Base-by-base conservation (phyloP, 306 rosid genomes). In the Cicer chorassanicum region DNA sequence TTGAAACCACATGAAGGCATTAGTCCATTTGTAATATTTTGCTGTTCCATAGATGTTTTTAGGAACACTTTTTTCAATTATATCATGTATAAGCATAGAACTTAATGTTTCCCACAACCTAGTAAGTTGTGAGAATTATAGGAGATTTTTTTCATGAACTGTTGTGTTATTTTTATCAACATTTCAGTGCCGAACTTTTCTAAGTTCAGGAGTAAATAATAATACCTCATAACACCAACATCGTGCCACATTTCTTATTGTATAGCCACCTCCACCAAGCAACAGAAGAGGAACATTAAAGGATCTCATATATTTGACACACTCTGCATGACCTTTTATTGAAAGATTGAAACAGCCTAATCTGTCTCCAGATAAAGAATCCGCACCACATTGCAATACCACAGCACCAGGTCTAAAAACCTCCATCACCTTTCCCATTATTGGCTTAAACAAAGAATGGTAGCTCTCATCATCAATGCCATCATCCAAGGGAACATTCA, bases 161-260 rank as follows among this genome's bases (percentile, higher is more conserved):
- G 11, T 29, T 24, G 40, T 56, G 63, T 56, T 57, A 57, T 57
- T 6, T 21, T 24, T 39, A 57, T 57, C 15, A 19, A 54, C 11
- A 54, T 54, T 54, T 59, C 16, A 59, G 42, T 2, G 16, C 8
- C 10, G 1, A 29, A 29, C 36, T 29, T 29, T 29, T 29, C 36
- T 29, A 29, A 62, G 39, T 29, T 68, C 34, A 60, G 44, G 50
- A 56, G 54, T n/a, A 60, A 15, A 19, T 29, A 15, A 19, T 29
- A 70, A 39, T 84, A 84, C 88, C 88, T 84, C 88, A n/a, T 78
- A 84, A 81, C 83, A 84, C 88, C 88, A 84, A 65, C 88, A 84
- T 0, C 88, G 88, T 55, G 88, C 88, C 38, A 84, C 85, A 74
- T 84, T 84, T 48, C 88, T 81, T 81, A 84, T 81, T 14, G 88